Percentiles rank a stretch among this genome's conserved stretches.
These are phyloP conservation scores for Corymbia calophylla DNA, from an alignment of 441 rosid species.

Conservation along the genomic window DNA sequence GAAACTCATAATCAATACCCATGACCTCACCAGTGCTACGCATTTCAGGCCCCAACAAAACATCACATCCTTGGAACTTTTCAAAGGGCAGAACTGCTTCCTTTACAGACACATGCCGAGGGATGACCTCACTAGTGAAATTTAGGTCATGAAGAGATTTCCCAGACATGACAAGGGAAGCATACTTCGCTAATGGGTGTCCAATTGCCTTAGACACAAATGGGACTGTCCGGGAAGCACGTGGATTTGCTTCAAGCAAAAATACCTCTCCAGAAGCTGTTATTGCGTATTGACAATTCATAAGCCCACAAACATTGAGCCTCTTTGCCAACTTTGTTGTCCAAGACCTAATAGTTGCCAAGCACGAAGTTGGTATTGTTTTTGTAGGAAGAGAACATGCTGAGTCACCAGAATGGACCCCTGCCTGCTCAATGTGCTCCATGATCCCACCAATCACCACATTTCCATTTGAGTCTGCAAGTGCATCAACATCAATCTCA, in stretches of 20 bases:
- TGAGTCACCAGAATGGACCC: conserved; percentile 90
- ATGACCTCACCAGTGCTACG: conserved; percentile 95
- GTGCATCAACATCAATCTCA: conserved; percentile 88
- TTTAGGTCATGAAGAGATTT: conserved; percentile 59
- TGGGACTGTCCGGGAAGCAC: conserved; percentile 96
- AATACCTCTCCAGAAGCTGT: conserved; percentile 73
- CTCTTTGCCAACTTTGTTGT: conserved; percentile 67
- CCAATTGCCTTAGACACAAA: conserved; percentile 98
- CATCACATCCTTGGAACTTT: conserved; percentile 91
- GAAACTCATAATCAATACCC: conserved; percentile 68
- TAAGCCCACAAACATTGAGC: conserved; percentile 87
- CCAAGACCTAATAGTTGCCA: conserved; percentile 71
- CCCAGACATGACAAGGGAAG: conserved; percentile 94
- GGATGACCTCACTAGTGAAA: conserved; percentile 78
- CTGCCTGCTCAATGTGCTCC: conserved; percentile 74
- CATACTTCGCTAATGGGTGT: conserved; percentile 92
- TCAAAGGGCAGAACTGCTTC: conserved; percentile 98
- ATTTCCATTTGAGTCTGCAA: conserved; percentile 71
- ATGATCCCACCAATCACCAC: conserved; percentile 63
- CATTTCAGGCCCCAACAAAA: conserved; percentile 96
- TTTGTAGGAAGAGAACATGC: conserved; percentile 93
- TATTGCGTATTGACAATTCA: conserved; percentile 96
- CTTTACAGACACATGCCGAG: conserved; percentile 79
- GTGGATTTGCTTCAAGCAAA: conserved; percentile 96
- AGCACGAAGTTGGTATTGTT: conserved; percentile 61